These are phyloP conservation scores for Trichosporon asahii DNA, from an alignment of 1,284 basidiomycete species.

Conservation along the genomic window DNA sequence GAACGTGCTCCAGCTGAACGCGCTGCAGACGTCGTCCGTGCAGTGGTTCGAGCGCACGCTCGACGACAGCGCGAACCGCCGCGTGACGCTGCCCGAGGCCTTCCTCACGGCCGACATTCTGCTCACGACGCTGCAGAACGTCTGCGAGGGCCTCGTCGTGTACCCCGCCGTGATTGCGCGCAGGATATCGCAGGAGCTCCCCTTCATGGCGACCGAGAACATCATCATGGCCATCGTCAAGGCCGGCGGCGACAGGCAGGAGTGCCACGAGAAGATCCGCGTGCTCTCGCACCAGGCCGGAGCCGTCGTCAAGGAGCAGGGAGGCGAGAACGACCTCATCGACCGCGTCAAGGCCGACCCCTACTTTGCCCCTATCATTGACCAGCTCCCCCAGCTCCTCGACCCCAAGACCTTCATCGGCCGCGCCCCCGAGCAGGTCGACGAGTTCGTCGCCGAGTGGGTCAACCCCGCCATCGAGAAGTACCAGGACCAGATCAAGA, in stretches of 20 bases:
- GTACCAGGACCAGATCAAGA: constrained; percentile 62
- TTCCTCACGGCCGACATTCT: constrained; percentile 97
- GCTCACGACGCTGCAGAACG: constrained; percentile 90
- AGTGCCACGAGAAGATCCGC: constrained; percentile 93
- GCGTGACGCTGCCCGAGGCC: constrained; percentile 92
- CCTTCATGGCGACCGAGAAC: constrained; percentile 99
- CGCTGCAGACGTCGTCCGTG: constrained; percentile 82
- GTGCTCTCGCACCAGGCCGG: constrained; percentile 96
- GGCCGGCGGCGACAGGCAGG: constrained; percentile 87
- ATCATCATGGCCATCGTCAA: constrained; percentile 99
- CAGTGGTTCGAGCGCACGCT: constrained; percentile 97
- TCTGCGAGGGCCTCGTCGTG: constrained; percentile 94
- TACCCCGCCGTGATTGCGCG: constrained; percentile 94
- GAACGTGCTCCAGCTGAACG: constrained; percentile 89
- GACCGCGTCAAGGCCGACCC: constrained; percentile 69
- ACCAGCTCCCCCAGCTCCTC: constrained; percentile 57
- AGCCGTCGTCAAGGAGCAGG: constrained; percentile 90
- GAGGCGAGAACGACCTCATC: constrained; percentile 94
- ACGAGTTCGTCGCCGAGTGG: constrained; percentile 80
- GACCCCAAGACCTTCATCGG: constrained; percentile 85
- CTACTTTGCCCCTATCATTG: constrained; percentile 61
- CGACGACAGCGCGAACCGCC: constrained; percentile 95
- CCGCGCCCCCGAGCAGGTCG: constrained; percentile 89
- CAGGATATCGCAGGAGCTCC: constrained; percentile 88
- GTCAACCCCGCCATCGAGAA: constrained; percentile 77